Evolutionary conservation across 2,329 filamentous ascomycete genomes (phyloP), one percentile per base, ranked within the genome.

Genomic region (Spiromastix sp.): DNA sequence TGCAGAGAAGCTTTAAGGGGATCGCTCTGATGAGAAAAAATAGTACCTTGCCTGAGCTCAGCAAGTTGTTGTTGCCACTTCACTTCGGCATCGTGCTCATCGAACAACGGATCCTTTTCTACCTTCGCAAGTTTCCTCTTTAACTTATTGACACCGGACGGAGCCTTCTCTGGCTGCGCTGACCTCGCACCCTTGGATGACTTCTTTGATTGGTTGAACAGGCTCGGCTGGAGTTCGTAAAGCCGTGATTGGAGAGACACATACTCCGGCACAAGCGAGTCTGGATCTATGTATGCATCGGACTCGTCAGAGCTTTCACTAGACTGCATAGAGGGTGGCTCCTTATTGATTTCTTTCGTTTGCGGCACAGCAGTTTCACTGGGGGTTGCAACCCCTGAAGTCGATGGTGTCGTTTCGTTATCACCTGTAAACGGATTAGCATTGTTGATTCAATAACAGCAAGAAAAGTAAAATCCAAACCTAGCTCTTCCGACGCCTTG

Each of bases 31-130:
- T 38, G n/a, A 4, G 11, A 52, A n/a, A 61, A 61, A 2, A 74
- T 66, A 28, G 72, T 68, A 38, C 81, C 72, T 48, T 72, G 77
- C 45, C 81, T 74, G 9, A 87, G 52, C 15, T 68, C 60, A 21
- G 77, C 67, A 25, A 67, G 70, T 40, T 71, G 70, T 4, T 63
- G 55, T 40, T 68, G 72, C 83, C 82, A 87, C 47, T 72, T 63
- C 40, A 72, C 64, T 37, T 83, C 74, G 4, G 80, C 82, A 21
- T 72, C 56, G 30, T 70, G 66, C 38, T 70, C 71, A 51, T 89
- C 82, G 48, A 87, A 86, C 3, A 89, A 61, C 11, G 85, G 67
- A 51, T 89, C 83, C 17, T 75, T 80, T 49, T 91, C 81, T 27
- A 95, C 84, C 41, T 73, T 74, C 24, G 77, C 71, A 25, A 95